phyloP scores from a whole-genome alignment of 2,329 filamentous ascomycete genomes.

The Ophiostoma australiae region DNA sequence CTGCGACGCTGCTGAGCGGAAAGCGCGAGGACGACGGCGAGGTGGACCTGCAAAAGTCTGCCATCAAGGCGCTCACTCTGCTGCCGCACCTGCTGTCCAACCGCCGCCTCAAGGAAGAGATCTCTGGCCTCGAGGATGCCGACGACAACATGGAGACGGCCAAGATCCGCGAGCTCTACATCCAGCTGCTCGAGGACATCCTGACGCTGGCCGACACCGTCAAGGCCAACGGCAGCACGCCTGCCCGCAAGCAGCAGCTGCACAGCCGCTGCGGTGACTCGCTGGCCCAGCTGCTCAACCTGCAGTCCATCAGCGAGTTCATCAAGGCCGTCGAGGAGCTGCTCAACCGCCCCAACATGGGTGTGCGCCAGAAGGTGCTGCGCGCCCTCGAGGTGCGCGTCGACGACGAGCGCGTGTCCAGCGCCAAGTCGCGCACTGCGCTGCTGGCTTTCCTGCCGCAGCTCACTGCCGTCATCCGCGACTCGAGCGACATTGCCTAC shows the following conservation, averaged over 20 bases:
- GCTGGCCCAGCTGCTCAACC: conserved; percentile 72
- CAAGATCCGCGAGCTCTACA: conserved; percentile 65
- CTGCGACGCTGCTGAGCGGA: conserved; percentile 67
- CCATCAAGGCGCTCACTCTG: conserved; percentile 51
- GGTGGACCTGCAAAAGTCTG: conserved; percentile 47
- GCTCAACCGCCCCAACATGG: conserved; percentile 68
- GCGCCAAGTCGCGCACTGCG: conserved; percentile 62
- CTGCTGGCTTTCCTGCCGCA: conserved; percentile 75
- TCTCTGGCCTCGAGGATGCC: conserved; percentile 53
- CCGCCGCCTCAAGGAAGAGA: conserved; percentile 52
- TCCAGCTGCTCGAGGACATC: conserved; percentile 60
- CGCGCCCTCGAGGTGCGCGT: conserved; percentile 76
- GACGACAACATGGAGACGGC: conserved; percentile 62
- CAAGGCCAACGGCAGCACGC: conserved; percentile 36
- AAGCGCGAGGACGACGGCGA: conserved; percentile 36
- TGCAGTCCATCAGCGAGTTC: conserved; percentile 83
- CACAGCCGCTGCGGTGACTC: conserved; percentile 61
- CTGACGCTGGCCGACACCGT: conserved; percentile 61
- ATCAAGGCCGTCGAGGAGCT: conserved; percentile 81
- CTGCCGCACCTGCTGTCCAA: conserved; percentile 56
- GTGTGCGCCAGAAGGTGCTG: conserved; percentile 73
- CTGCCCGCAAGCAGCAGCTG: conserved; percentile 40
- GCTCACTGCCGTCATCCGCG: conserved; percentile 69
- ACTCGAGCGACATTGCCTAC: conserved; percentile 66
- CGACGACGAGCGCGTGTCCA: conserved; percentile 63